Evolutionary conservation across 495 filamentous ascomycete species (phyloP).

Genomic region (Aspergillus egyptiacus): DNA sequence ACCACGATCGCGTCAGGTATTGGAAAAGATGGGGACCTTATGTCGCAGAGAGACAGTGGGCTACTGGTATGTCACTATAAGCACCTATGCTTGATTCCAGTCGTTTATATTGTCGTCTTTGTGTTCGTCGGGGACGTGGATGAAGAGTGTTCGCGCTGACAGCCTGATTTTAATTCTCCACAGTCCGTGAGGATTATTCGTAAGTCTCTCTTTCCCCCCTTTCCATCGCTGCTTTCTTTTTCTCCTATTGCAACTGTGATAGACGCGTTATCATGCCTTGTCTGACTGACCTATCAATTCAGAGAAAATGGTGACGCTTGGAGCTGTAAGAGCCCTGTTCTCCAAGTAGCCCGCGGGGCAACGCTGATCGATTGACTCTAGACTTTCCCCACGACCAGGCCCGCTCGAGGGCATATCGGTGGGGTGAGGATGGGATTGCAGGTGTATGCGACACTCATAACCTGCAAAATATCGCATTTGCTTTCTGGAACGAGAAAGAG

Average conservation of each 20-base stretch:
- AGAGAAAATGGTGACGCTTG: slow-evolving; percentile 84
- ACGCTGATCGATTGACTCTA: slow-evolving; percentile 25
- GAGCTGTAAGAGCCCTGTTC: slow-evolving; percentile 64
- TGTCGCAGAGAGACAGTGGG: slow-evolving; percentile 73
- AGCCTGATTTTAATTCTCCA: slow-evolving; percentile 17
- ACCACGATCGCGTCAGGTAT: slow-evolving; percentile 70
- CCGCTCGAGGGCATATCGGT: slow-evolving; percentile 78
- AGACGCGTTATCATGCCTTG: not conserved
- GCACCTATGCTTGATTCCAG: not conserved
- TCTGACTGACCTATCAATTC: slow-evolving; percentile 1
- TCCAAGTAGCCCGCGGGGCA: not conserved
- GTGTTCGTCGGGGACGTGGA: not conserved
- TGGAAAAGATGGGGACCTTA: slow-evolving; percentile 90
- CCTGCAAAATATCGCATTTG: slow-evolving; percentile 84
- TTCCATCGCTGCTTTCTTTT: not conserved
- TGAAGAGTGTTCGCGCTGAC: slow-evolving; percentile 18
- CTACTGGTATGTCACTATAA: slow-evolving; percentile 58
- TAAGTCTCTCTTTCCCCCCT: slow-evolving; percentile 36
- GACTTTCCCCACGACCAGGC: slow-evolving; percentile 93
- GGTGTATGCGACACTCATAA: slow-evolving; percentile 91
- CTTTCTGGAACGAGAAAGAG: slow-evolving; percentile 98
- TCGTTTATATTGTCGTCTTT: no score
- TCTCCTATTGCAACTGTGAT: not conserved
- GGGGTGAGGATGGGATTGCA: slow-evolving; percentile 97
- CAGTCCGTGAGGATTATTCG: slow-evolving; percentile 94